Evolutionary conservation across 768 basidiomycete species (phyloP).

Genomic region (Boletus fagicola): DNA sequence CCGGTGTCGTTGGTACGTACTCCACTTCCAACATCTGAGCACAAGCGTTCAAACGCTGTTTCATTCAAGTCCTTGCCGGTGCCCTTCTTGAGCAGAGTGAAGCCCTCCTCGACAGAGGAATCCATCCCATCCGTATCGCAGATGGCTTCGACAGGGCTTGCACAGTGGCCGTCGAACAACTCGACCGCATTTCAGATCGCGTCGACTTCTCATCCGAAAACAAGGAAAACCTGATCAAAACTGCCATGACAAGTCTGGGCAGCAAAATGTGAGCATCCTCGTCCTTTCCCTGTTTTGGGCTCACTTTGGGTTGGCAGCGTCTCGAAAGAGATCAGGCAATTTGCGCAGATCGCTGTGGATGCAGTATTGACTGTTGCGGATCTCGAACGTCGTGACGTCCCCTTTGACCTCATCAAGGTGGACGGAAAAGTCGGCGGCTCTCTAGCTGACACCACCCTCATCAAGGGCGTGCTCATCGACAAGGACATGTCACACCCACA

Average conservation of each 20-base stretch:
- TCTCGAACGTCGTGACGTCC: conserved; percentile 89
- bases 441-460: conserved; percentile 89
- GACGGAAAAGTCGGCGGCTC: conserved; percentile 99
- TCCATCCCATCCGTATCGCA: conserved; percentile 98
- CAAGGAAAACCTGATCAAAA: conserved; percentile 87
- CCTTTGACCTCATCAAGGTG: conserved; percentile 98
- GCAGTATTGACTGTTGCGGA: conserved; percentile 95
- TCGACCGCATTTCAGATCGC: conserved; percentile 87
- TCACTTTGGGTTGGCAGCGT: conserved; percentile 56
- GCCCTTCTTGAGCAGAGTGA: conserved; percentile 94
- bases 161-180: conserved; percentile 80
- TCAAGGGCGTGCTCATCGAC: conserved; percentile 97
- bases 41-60: conserved; percentile 4
- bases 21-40: conserved; percentile 2
- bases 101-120: conserved; percentile 95
- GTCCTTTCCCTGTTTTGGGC: not conserved
- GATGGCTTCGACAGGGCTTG: conserved; percentile 98
- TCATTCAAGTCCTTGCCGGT: conserved; percentile 82
- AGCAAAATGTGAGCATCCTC: conserved; percentile 80
- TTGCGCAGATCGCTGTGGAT: conserved; percentile 97
- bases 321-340: conserved; percentile 92
- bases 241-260: conserved; percentile 93
- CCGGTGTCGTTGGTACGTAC: conserved; percentile 93
- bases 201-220: conserved; percentile 82
- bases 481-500: conserved; percentile 99